Percentiles rank a stretch among this genome's conserved stretches.
These are phyloP conservation scores for Erythrobasidium yunnanense DNA, from an alignment of 768 basidiomycete genomes.

Conservation along the genomic window DNA sequence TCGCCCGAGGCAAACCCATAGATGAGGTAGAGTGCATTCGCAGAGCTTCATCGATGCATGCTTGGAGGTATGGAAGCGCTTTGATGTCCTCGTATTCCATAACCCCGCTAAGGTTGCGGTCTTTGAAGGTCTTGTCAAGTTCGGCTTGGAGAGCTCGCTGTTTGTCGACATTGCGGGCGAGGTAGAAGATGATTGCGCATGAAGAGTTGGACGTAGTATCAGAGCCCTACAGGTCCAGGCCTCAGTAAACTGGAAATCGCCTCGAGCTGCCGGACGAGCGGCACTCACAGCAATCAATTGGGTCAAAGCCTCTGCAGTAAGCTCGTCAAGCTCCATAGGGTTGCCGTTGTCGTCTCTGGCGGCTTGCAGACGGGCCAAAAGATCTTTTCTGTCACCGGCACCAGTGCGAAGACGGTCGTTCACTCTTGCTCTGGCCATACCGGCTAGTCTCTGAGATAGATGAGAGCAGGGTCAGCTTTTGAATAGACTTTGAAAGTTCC, in stretches of 20 bases:
- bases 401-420: slow-evolving; percentile 57
- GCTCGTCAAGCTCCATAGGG: slow-evolving; percentile 64
- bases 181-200: slow-evolving; percentile 75
- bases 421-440: slow-evolving; percentile 49
- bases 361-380: slow-evolving; percentile 67
- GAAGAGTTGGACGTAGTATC: slow-evolving; percentile 92
- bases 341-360: slow-evolving; percentile 69
- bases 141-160: slow-evolving; percentile 67
- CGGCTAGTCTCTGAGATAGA: slow-evolving; percentile 68
- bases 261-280: too few species aligned
- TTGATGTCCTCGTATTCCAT: slow-evolving; percentile 56
- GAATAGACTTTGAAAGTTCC: slow-evolving; percentile 52
- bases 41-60: slow-evolving; percentile 75
- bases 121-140: slow-evolving; percentile 51
- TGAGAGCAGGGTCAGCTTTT: too few species aligned
- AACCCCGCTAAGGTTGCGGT: slow-evolving; percentile 36
- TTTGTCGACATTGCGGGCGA: slow-evolving; percentile 56
- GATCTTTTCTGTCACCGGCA: slow-evolving; percentile 58
- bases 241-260: too few species aligned
- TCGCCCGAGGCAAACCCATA: slow-evolving; percentile 69
- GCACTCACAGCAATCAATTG: slow-evolving; percentile 29
- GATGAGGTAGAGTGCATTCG: slow-evolving; percentile 74
- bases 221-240: slow-evolving; percentile 60
- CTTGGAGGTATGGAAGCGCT: slow-evolving; percentile 47
- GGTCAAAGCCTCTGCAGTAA: slow-evolving; percentile 61